Evolutionary conservation across 140 eudicot species (phyloP).

Genomic region (Cichorium intybus): DNA sequence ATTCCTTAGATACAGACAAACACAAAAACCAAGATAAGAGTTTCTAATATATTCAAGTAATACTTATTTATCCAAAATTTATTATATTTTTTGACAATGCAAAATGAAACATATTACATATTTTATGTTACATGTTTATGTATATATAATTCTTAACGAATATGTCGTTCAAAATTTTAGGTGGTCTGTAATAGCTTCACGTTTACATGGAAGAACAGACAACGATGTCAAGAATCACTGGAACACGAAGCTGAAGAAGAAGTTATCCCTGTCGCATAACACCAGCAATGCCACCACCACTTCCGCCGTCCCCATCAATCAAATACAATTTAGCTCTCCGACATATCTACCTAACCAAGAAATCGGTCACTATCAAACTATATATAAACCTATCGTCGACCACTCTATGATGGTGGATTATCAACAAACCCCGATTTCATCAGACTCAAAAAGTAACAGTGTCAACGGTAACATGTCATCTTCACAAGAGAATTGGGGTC

Average conservation of each 20-base stretch:
- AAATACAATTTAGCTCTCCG: slow-evolving; percentile 10
- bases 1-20: too few species aligned
- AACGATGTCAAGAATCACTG: slow-evolving; percentile 81
- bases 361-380: slow-evolving; percentile 1
- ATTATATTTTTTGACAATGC: neutral
- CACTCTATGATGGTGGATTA: slow-evolving; percentile 7
- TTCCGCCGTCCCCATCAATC: neutral
- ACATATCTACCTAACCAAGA: slow-evolving; percentile 22
- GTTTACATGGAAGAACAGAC: slow-evolving; percentile 72
- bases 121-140: neutral
- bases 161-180: slow-evolving; percentile 25
- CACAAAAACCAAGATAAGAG: neutral
- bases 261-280: slow-evolving; percentile 22
- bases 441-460: slow-evolving; percentile 5
- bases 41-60: neutral
- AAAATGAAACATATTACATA: neutral
- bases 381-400: slow-evolving; percentile 8
- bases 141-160: neutral
- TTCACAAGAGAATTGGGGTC: slow-evolving; percentile 16
- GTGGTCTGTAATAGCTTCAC: slow-evolving; percentile 84
- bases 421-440: slow-evolving; percentile 7
- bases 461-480: neutral
- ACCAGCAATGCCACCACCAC: neutral
- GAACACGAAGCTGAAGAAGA: slow-evolving; percentile 85
- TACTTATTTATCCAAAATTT: too few species aligned